Conservation (phyloP, 2,329 filamentous ascomycete genomes). For the Fusarium sp. region DNA sequence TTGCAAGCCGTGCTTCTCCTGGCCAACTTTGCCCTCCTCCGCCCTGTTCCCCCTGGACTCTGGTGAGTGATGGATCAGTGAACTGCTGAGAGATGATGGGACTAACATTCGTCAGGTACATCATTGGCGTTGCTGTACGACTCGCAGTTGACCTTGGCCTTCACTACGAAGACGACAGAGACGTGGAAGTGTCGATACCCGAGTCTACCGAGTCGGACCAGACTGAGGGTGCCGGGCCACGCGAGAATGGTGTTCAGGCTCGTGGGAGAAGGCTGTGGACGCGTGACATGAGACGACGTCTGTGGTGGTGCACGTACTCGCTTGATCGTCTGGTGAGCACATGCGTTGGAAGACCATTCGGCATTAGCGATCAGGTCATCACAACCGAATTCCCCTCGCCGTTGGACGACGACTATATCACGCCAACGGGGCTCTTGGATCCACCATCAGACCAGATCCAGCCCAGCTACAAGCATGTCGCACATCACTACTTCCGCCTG, state of each 20-base stretch:
- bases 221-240: constrained; percentile 46
- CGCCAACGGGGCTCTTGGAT: constrained; percentile 76
- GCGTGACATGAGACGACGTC: constrained; percentile 83
- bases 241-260: constrained; percentile 54
- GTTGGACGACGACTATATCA: constrained; percentile 90
- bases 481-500: constrained; percentile 91
- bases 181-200: constrained; percentile 69
- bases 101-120: constrained; percentile 68
- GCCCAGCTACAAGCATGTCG: constrained; percentile 89
- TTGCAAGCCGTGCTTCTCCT: constrained; percentile 92
- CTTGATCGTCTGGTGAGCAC: constrained; percentile 95
- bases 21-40: constrained; percentile 89
- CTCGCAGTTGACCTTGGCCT: constrained; percentile 91
- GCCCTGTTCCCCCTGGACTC: constrained; percentile 90
- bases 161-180: constrained; percentile 88
- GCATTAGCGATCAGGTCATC: constrained; percentile 95
- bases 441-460: constrained; percentile 66
- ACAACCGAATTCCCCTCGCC: constrained; percentile 94
- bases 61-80: constrained; percentile 65
- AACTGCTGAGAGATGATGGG: constrained; percentile 1
- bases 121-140: constrained; percentile 91
- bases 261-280: constrained; percentile 82
- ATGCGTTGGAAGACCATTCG: constrained; percentile 92
- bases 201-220: constrained; percentile 52
- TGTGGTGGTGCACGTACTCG: constrained; percentile 98